Evolutionary conservation across 1,284 basidiomycete genomes (phyloP).

Genomic region (Veloboletus limbatus): DNA sequence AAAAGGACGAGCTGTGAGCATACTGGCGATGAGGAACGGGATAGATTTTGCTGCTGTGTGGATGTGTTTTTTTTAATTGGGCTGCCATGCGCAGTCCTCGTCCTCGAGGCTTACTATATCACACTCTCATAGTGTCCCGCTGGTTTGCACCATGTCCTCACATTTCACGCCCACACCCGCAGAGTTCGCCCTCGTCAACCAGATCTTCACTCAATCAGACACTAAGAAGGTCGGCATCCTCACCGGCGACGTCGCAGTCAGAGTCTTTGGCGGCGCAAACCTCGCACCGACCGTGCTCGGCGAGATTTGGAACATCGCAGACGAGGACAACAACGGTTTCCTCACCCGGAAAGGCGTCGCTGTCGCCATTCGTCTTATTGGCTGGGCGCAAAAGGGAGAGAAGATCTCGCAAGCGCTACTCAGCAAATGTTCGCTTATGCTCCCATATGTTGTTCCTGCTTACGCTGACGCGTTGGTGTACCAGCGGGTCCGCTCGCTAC

Average conservation of each 20-base stretch:
- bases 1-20: too few relatives aligned
- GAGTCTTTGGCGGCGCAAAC: slow-evolving; percentile 76
- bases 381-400: slow-evolving; percentile 89
- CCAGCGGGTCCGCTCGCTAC: slow-evolving; percentile 80
- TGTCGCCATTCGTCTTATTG: slow-evolving; percentile 85
- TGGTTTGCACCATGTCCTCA: slow-evolving; percentile 54
- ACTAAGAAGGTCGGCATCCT: slow-evolving; percentile 77
- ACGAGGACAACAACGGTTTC: slow-evolving; percentile 91
- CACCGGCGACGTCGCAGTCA: slow-evolving; percentile 83
- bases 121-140: slow-evolving; percentile 11
- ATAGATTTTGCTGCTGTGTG: too few relatives aligned
- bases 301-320: slow-evolving; percentile 92
- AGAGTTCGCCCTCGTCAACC: slow-evolving; percentile 65
- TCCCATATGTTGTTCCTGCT: slow-evolving; percentile 8
- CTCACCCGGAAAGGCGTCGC: slow-evolving; percentile 85
- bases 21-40: too few relatives aligned
- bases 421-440: slow-evolving; percentile 56
- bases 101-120: too few relatives aligned
- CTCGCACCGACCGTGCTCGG: slow-evolving; percentile 78
- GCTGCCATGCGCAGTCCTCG: slow-evolving; percentile 23
- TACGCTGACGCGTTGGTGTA: slow-evolving; percentile 9
- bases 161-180: slow-evolving; percentile 62
- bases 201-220: slow-evolving; percentile 69
- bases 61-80: too few relatives aligned
- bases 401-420: slow-evolving; percentile 59